phyloP scores from a whole-genome alignment of 2,329 filamentous ascomycete genomes.

The Penicillium corylophilum region DNA sequence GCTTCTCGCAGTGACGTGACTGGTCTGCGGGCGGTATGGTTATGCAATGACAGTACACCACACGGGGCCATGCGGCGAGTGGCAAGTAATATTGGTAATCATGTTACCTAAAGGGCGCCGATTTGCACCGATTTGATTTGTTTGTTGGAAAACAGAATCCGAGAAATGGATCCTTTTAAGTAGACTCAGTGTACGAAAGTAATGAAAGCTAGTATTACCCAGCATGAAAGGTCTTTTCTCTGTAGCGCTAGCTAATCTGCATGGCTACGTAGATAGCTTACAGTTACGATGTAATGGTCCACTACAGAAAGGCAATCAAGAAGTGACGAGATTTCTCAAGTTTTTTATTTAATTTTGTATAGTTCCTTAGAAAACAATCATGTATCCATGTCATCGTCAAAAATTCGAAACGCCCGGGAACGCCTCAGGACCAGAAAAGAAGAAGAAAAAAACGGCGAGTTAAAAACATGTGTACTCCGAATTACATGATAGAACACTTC shows the following conservation, averaged over 20 bases:
- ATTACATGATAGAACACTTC: constrained; percentile 69
- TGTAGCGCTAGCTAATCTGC: neutral
- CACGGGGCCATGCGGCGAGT: neutral
- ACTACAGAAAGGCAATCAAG: neutral
- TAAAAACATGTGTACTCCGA: constrained; percentile 7
- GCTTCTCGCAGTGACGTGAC: constrained; percentile 25
- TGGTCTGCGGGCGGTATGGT: constrained; percentile 18
- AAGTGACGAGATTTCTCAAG: neutral
- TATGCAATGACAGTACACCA: neutral
- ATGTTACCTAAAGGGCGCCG: neutral
- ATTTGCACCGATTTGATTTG: too few relatives aligned
- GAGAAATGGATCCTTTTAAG: neutral
- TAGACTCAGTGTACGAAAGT: neutral
- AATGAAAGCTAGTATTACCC: neutral
- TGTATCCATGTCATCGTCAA: constrained; percentile 14
- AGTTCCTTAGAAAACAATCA: neutral
- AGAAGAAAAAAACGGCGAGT: constrained; percentile 14
- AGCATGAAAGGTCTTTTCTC: neutral
- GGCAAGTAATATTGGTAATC: constrained; percentile 6
- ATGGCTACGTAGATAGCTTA: too few relatives aligned
- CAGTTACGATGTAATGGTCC: neutral
- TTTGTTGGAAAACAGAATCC: neutral
- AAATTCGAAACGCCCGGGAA: constrained; percentile 12
- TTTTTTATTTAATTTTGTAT: neutral
- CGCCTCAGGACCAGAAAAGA: constrained; percentile 16